Base-by-base conservation (phyloP, 2,329 filamentous ascomycete genomes). In the Lithohypha guttulata region DNA sequence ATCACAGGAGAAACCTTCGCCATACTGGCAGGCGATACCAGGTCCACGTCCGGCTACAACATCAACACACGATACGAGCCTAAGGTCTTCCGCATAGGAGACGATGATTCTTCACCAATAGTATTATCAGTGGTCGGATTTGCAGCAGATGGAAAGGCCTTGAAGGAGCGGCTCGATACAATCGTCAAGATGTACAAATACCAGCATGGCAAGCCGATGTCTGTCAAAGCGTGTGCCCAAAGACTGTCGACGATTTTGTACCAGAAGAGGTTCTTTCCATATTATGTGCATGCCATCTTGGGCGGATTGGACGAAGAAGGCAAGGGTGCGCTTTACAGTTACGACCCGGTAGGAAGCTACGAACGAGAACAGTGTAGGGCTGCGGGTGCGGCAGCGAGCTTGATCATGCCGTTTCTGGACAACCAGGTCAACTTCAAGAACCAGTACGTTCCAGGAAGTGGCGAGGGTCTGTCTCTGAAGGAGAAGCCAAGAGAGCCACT, bases 401-500 rank as follows among this genome's bases (percentile, higher is more conserved):
- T 98, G 62, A 98, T 98, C 65, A 98, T 95, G 84, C 91, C 91
- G 1, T 98, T 98, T 72, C 67, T 98, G 57, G 91, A 98, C 64
- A 98, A 98, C 63, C 93, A 98, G 66, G 91, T 98, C 69, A 96
- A 96, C 69, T 89, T 89, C 72, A 98, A 95, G 75, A 98, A 98
- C 62, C 89, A 95, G 69, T 93, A 94, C 60, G 72, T 91, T 41
- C 86, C 89, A 8, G 84, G 81, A 32, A 89, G 83, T 53, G 86
- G 85, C 42, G 73, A 75, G 44, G 89, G 89, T 29, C 83, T 94
- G 62, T 80, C 79, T 39, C 67, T 95, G 53, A 66, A 82, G 66
- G 75, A 81, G 63, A 61, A 59, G 45, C 59, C 59, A 45, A 59
- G 70, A 18, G 69, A 78, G 55, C 82, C 84, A 36, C 66, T 96